Evolutionary conservation across 208 protist species (phyloP), one percentile per base, ranked within the genome.

Genomic region (Naegleria lovaniensis): DNA sequence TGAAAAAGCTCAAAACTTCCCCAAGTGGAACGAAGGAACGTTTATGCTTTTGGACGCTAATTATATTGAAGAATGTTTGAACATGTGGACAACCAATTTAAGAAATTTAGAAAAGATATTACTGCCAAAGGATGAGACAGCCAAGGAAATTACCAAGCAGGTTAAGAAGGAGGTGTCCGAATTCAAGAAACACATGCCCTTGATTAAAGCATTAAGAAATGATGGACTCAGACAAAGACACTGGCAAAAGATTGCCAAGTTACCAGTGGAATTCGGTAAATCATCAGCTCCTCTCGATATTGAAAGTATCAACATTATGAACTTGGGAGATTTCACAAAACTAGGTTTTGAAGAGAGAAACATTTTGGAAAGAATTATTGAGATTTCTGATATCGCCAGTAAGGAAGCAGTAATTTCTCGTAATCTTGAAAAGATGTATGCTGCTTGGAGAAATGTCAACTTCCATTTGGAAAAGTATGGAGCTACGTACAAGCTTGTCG

Each of bases 151-250:
- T n/a, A 33, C 75, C 76, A 90, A n/a, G 19, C 75, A 59, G 48
- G 55, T 99, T 22, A 95, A 99, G 92, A 95, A 98, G 90, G 89
- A 96, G 41, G 96, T 99, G 52, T 88, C 96, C 67, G 97, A 97
- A 92, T 99, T 99, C 92, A 93, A 97, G 89, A 96, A 95, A 85
- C 98, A 97, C 33, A 94, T 99, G 75, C 98, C 98, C 58, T 93
- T 99, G 52, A 93, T 99, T 36, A 92, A 95, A 52, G 96, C 98
- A 92, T 95, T 99, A 43, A 99, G 99, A 93, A 98, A 95, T 91
- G 97, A 98, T 0, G 97, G 98, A 25, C 94, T 99, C 29, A 96
- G 98, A 92, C 93, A 94, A 52, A 96, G 99, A 13, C 99, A 99
- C 93, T 99, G 98, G 98, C 93, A 96, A 91, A 96, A 98, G 93